These are phyloP conservation scores for Fusarium algeriense DNA, from an alignment of 2,329 filamentous ascomycete genomes.

Conservation along the genomic window DNA sequence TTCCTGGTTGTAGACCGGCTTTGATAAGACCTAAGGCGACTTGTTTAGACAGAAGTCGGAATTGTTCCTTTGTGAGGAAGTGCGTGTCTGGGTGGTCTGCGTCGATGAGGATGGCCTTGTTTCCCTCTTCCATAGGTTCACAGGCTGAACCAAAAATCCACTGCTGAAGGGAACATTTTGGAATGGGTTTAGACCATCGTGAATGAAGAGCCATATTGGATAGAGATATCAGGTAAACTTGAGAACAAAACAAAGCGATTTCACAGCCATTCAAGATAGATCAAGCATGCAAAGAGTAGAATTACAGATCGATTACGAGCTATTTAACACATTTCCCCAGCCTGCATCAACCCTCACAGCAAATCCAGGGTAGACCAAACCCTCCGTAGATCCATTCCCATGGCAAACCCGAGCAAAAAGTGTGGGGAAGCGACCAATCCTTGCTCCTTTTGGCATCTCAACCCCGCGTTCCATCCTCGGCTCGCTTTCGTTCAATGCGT, in stretches of 20 bases:
- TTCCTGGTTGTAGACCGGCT: conserved; percentile 73
- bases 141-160: conserved; percentile 66
- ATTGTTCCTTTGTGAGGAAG: conserved; percentile 71
- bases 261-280: neutral
- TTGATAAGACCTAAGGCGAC: conserved; percentile 75
- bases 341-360: neutral
- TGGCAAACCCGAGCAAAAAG: neutral
- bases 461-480: conserved; percentile 33
- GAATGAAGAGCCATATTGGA: conserved; percentile 59
- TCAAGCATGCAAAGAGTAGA: neutral
- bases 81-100: conserved; percentile 75
- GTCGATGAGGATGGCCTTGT: conserved; percentile 68
- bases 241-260: neutral
- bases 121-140: conserved; percentile 52
- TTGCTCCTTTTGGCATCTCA: conserved; percentile 28
- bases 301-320: neutral
- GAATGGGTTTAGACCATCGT: conserved; percentile 59
- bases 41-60: conserved; percentile 77
- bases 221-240: neutral
- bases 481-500: neutral
- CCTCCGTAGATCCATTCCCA: neutral
- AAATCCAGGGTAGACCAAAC: conserved; percentile 21
- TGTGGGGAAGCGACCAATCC: conserved; percentile 30
- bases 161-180: conserved; percentile 63
- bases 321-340: conserved; percentile 17